Evolutionary conservation across 139 green algal species (phyloP), one percentile per base, ranked within the genome.

Genomic region (Volvox africanus): DNA sequence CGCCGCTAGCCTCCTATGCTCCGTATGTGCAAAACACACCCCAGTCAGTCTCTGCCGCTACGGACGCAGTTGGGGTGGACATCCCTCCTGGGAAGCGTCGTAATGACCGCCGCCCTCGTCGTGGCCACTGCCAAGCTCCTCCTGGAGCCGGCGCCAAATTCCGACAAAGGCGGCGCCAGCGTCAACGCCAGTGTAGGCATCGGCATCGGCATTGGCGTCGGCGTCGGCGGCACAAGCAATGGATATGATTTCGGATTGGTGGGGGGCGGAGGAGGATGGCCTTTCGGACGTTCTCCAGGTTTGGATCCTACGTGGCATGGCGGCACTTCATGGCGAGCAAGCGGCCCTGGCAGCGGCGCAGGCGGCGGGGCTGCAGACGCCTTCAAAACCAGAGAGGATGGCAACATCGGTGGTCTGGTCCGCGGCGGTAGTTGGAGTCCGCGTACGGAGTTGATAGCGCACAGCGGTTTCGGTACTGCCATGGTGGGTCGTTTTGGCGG

Each of bases 41-140:
- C 5, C 9, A 5, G 44, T 55, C 5, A 9, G 44, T 55, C 9
- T 55, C 44, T 55, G 44, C 44, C 44, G 5, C 9, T 55, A 55
- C 44, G 44, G 44, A 55, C 24, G 35, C 76, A 91, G 87, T 17
- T 91, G 55, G 87, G 87, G 61, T 91, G 87, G 87, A 82, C 87
- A 5, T 91, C 87, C 3, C n/a, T 86, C 24, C 24, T 91, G 61
- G 87, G 87, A 55, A 86, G 76, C 24, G 3, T 1, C 1, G 87
- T 65, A 16, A 91, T 91, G 87, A 55, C 18, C 26, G 61, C 30
- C 30, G 87, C 87, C 1, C 35, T 91, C 16, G 1, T 32, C 24
- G 82, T 91, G 76, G 77, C 87, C 33, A 83, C 76, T 17, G 76
- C 71, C 61, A 91, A 91, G 76, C 87, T 91, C 37, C 61, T 91